phyloP scores from a whole-genome alignment of 2,329 filamentous ascomycete species.

The Fusarium buxicola region DNA sequence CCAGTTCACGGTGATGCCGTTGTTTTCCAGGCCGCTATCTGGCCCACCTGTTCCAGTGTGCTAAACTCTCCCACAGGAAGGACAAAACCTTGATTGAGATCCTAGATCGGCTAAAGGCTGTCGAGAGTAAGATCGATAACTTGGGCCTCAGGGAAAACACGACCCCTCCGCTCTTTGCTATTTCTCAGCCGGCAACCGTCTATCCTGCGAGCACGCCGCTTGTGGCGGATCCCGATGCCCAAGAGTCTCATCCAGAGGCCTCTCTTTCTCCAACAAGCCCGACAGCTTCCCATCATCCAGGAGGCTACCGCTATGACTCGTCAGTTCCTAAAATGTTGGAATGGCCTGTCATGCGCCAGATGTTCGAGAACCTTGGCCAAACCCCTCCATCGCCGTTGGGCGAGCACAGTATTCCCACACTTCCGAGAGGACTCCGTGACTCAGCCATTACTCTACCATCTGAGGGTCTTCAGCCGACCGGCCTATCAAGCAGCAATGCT shows the following conservation, averaged over 20 bases:
- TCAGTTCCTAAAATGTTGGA: slow-evolving; percentile 43
- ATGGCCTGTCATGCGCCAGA: slow-evolving; percentile 44
- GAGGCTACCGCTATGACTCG: slow-evolving; percentile 46
- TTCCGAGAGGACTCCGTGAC: slow-evolving; percentile 40
- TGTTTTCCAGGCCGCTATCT: slow-evolving; percentile 14
- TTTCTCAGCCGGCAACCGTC: slow-evolving; percentile 34
- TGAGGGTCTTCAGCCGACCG: slow-evolving; percentile 40
- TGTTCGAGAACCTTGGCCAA: slow-evolving; percentile 43
- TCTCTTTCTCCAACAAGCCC: slow-evolving; percentile 38
- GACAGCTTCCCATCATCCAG: slow-evolving; percentile 21
- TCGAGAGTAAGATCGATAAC: slow-evolving; percentile 67
- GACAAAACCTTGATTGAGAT: slow-evolving; percentile 73
- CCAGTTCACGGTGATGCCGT: slow-evolving; percentile 9
- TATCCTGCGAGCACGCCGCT: slow-evolving; percentile 39
- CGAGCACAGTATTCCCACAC: slow-evolving; percentile 29
- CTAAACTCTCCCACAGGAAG: slow-evolving; percentile 58
- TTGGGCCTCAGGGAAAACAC: slow-evolving; percentile 45
- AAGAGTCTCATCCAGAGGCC: slow-evolving; percentile 35
- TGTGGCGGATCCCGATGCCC: slow-evolving; percentile 39
- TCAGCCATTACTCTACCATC: slow-evolving; percentile 35
- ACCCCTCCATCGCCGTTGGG: slow-evolving; percentile 34
- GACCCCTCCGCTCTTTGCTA: slow-evolving; percentile 33
- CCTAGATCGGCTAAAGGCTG: slow-evolving; percentile 64
- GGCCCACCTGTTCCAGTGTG: slow-evolving; percentile 1
- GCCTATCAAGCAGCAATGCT: slow-evolving; percentile 29